These are phyloP conservation scores for Suillus lakei DNA, from an alignment of 768 basidiomycete species.

Conservation along the genomic window DNA sequence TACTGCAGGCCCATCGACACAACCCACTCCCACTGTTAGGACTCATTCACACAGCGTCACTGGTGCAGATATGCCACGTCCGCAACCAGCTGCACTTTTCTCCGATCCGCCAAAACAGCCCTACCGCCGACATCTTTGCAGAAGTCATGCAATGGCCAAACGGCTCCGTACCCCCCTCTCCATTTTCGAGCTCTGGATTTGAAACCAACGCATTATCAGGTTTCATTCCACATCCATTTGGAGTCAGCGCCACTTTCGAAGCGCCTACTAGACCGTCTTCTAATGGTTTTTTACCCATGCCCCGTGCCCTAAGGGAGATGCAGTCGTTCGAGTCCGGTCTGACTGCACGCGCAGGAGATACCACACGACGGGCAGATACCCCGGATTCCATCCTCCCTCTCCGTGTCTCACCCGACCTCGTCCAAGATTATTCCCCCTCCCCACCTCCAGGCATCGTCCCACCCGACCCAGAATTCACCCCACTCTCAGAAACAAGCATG, in stretches of 20 bases:
- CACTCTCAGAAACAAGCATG: conserved; percentile 53
- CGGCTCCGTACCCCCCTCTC: conserved; percentile 40
- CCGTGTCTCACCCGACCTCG: background rate
- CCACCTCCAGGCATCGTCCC: conserved; percentile 30
- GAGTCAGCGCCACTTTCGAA: conserved; percentile 63
- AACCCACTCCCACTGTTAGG: conserved; percentile 49
- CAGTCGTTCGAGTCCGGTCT: conserved; percentile 86
- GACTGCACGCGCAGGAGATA: conserved; percentile 66
- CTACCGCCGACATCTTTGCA: conserved; percentile 60
- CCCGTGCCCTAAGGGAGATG: conserved; percentile 76
- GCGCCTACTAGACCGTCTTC: conserved; percentile 54
- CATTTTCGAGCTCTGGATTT: conserved; percentile 35
- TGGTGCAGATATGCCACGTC: conserved; percentile 62
- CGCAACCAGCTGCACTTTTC: conserved; percentile 30
- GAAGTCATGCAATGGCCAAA: conserved; percentile 67
- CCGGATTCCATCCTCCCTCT: conserved; percentile 15
- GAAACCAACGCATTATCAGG: conserved; percentile 22
- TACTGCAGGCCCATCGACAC: conserved; percentile 36
- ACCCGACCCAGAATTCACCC: conserved; percentile 32
- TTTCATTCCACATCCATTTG: conserved; percentile 62
- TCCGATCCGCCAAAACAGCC: conserved; percentile 30
- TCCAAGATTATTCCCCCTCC: conserved; percentile 16
- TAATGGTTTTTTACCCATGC: conserved; percentile 46
- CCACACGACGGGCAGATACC: conserved; percentile 20
- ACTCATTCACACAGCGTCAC: conserved; percentile 83